Base-by-base conservation (phyloP, 2,329 filamentous ascomycete genomes). In the Fusarium ambrosium region DNA sequence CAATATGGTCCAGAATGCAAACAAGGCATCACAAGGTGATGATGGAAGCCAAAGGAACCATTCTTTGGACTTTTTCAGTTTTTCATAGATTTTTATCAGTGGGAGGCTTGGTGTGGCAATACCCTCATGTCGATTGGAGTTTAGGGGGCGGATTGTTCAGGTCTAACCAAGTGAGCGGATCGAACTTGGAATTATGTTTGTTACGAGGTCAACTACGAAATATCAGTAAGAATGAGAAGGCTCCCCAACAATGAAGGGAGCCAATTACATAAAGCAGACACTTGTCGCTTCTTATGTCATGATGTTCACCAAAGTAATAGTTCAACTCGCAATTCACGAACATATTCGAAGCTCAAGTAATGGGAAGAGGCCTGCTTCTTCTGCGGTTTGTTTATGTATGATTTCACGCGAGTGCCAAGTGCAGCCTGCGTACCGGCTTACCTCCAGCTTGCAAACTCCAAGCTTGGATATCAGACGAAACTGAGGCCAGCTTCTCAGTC, bases 21-120 rank as follows among this genome's bases (percentile, higher is more conserved):
- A 79, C 32, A 82, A 81, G 74, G 62, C 70, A 27, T 55, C 77
- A 58, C 73, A 63, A 10, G 65, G 58, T 13, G 74, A 74, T 60
- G 73, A 69, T 62, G 68, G 72, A 3, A 72, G 63, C 22, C 73
- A 66, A 18, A 80, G 82, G 69, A 84, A 84, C 60, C 80, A 82
- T 55, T 80, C 84, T 62, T 73, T 86, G 71, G 84, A 85, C 68
- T 86, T 85, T 73, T 83, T 85, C 58, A 82, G 80, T 64, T 81
- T 85, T 58, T 69, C 68, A 29, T 77, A 71, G 39, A 22, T 24
- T 51, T 16, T 14, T 45, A 14, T 45, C 29, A 27, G 24, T 27
- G 27, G 24, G 18, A 66, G 34, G 24, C n/a, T 56, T 37, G 5
- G 20, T 41, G 61, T 24, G 48, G 22, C 16, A 56, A 64, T 64